A percentile compares a stretch with the other conserved stretches of the same genome.
Conservation (phyloP, 1,139 yeast species). For the Lipomyces yarrowii region DNA sequence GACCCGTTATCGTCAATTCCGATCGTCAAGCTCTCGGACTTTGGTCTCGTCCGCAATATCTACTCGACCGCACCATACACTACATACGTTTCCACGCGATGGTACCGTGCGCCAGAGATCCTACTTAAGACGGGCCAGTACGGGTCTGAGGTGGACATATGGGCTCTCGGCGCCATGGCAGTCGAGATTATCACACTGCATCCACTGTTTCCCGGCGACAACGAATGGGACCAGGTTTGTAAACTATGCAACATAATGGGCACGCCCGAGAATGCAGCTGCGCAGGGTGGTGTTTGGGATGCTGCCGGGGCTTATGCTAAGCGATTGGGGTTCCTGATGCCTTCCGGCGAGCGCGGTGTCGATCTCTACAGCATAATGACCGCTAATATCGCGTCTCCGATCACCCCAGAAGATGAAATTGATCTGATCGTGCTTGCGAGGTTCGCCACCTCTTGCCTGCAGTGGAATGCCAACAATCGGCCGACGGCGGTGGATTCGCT, state of each 20-base stretch:
- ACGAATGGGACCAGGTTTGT: constrained; percentile 77
- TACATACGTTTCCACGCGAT: constrained; percentile 87
- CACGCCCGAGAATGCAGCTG: constrained; percentile 59
- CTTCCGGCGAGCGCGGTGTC: constrained; percentile 72
- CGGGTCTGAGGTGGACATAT: constrained; percentile 79
- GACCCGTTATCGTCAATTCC: constrained; percentile 50
- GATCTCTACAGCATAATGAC: constrained; percentile 60
- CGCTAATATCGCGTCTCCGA: constrained; percentile 23
- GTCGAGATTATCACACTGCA: constrained; percentile 73
- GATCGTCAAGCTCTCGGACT: constrained; percentile 84
- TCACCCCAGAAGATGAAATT: constrained; percentile 35
- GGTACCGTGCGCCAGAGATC: constrained; percentile 96
- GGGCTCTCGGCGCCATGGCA: constrained; percentile 93
- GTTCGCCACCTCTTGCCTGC: constrained; percentile 8
- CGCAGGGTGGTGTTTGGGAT: constrained; percentile 66
- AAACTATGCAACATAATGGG: constrained; percentile 70
- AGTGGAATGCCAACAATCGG: constrained; percentile 66
- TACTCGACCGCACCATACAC: constrained; percentile 57
- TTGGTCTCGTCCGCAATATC: constrained; percentile 78
- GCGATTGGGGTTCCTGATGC: constrained; percentile 71
- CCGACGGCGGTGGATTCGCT: constrained; percentile 75
- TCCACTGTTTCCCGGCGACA: constrained; percentile 83
- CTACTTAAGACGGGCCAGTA: constrained; percentile 67
- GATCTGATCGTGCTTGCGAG: background rate
- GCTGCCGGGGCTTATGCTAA: constrained; percentile 68